A percentile compares a stretch with the other conserved stretches of the same genome.
phyloP scores from a whole-genome alignment of 148 eudicot genomes.

The Rhododendron ferrugineum region DNA sequence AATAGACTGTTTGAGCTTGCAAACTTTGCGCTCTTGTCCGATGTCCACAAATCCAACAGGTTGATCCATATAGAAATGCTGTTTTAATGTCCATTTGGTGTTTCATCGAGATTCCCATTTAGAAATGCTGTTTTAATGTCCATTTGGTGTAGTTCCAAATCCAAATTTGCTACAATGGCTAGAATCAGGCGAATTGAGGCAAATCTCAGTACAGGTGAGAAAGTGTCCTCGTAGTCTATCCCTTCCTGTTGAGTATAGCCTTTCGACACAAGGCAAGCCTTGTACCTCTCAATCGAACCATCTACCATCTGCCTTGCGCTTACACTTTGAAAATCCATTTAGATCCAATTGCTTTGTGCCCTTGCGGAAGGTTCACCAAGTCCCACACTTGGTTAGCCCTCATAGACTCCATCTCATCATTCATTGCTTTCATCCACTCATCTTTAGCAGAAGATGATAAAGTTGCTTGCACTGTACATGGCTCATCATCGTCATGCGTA shows the following conservation, averaged over 20 bases:
- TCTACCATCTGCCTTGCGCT: neutral
- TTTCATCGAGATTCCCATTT: conserved; percentile 6
- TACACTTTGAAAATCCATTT: conserved; percentile 2
- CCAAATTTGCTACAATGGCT: neutral
- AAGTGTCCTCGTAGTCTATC: neutral
- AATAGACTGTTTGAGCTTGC: neutral
- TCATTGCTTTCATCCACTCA: neutral
- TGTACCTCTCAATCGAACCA: neutral
- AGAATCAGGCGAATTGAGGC: neutral
- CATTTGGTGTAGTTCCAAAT: neutral
- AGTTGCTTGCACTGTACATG: too few species aligned
- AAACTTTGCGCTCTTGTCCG: neutral
- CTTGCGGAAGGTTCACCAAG: neutral
- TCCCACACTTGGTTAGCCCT: neutral
- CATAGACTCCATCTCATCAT: neutral
- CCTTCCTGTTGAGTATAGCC: neutral
- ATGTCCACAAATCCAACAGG: neutral
- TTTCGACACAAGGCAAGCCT: neutral
- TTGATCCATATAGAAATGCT: neutral
- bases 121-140: neutral
- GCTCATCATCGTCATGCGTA: too few species aligned
- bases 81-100: neutral
- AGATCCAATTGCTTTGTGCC: neutral
- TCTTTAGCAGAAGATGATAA: neutral
- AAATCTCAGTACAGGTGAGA: neutral